Evolutionary conservation across 1,139 yeast species (phyloP).

Genomic region (Magnusiomyces tetraspermus): DNA sequence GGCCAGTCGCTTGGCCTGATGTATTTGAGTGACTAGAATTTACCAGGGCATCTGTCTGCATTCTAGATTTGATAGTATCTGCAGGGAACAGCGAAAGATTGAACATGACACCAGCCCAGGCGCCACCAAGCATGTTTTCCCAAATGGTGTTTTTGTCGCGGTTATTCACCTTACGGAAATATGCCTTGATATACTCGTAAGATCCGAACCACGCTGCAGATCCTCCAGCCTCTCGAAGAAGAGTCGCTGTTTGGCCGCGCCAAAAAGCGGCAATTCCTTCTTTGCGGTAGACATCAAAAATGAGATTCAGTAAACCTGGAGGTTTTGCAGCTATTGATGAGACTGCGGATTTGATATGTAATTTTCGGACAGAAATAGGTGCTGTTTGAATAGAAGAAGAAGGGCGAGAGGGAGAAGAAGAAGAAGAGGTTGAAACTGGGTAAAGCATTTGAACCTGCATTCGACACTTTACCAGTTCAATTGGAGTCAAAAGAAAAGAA

Average conservation of each 20-base stretch:
- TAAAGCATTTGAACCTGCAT: constrained; percentile 55
- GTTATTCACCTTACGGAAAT: constrained; percentile 30
- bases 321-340: neutral
- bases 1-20: constrained; percentile 1
- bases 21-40: neutral
- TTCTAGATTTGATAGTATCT: constrained; percentile 79
- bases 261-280: constrained; percentile 43
- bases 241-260: constrained; percentile 79
- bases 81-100: constrained; percentile 78
- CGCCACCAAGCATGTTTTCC: constrained; percentile 67
- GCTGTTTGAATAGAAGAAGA: neutral
- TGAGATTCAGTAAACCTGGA: neutral
- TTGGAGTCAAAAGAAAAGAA: constrained; percentile 78
- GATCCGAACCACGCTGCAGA: constrained; percentile 93
- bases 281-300: constrained; percentile 30
- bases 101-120: constrained; percentile 74
- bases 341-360: neutral
- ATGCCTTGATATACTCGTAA: constrained; percentile 49
- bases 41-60: constrained; percentile 52
- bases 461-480: constrained; percentile 79
- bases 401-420: neutral
- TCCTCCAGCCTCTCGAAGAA: constrained; percentile 77
- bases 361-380: neutral
- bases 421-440: neutral
- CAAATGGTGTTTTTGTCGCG: constrained; percentile 32